Evolutionary conservation across 208 protist species (phyloP), one percentile per base, ranked within the genome.

Genomic region (Tetramitus jugosus): DNA sequence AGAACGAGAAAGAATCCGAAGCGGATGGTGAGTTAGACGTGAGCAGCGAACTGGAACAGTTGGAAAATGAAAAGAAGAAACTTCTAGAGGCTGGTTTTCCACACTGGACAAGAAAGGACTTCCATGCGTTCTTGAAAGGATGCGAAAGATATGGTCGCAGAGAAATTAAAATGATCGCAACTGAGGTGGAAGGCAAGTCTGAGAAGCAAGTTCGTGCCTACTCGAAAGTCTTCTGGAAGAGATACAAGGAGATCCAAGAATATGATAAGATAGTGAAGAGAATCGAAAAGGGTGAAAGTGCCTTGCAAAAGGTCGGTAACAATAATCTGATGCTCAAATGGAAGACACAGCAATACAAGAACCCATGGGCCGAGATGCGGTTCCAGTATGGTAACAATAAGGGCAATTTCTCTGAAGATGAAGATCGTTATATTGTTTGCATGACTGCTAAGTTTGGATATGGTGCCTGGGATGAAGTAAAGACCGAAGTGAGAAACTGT

Each of bases 71-170:
- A 75, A 56, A 39, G n/a, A 43, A 37, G 60, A 37, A 78, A 40
- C 43, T 78, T 53, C 26, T 78, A 20, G 23, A 60, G 0, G 45
- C 60, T 42, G 75, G 75, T 7, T 78, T 78, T 39, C 10, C 10
- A n/a, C 37, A 46, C 39, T 78, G 75, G 75, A 72, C 4, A 23
- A 78, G 23, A 40, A 78, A 78, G 49, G 75, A 78, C 42, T 78
- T 78, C 14, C 40, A 40, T 29, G 29, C 4, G 20, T 78, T 60
- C 43, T 60, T 78, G 4, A 46, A 39, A 10, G 46, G 23, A n/a
- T 71, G 23, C 7, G 49, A 61, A 62, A 78, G 37, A 60, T 78
- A 62, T 40, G 75, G 75, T n/a, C n/a, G 75, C 23, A 6, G 62
- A 8, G 26, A 61, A 1, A 29, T 62, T 60, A 26, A 61, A n/a